Evolutionary conservation across 164 flowering plant species (phyloP).

Genomic region (Chloranthus sessilifolius): DNA sequence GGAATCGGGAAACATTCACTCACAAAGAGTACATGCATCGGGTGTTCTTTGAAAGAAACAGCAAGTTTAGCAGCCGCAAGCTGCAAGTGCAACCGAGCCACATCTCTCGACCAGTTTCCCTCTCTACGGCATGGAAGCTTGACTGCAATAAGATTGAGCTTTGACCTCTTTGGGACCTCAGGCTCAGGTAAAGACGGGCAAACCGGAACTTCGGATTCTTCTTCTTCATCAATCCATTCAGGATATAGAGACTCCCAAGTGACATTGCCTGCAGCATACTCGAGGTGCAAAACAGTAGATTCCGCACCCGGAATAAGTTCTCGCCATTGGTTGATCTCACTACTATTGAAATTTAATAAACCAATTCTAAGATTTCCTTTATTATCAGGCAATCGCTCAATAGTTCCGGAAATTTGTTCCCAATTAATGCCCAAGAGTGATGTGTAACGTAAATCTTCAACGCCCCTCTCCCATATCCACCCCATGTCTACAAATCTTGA

Average conservation of each 20-base stretch:
- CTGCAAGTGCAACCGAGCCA: constrained; percentile 59
- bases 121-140: constrained; percentile 47
- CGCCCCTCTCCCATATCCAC: constrained; percentile 39
- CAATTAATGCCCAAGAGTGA: constrained; percentile 37
- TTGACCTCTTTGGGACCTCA: constrained; percentile 15
- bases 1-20: constrained; percentile 53
- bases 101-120: constrained; percentile 51
- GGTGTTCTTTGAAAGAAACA: constrained; percentile 28
- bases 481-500: constrained; percentile 32
- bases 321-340: constrained; percentile 35
- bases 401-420: constrained; percentile 26
- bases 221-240: constrained; percentile 71
- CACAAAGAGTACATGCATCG: constrained; percentile 39
- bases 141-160: constrained; percentile 45
- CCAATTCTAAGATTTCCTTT: constrained; percentile 29
- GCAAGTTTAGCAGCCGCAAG: constrained; percentile 56
- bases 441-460: constrained; percentile 33
- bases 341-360: constrained; percentile 43
- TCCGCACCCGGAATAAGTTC: constrained; percentile 22
- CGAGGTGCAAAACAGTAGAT: constrained; percentile 30
- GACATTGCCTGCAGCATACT: constrained; percentile 26
- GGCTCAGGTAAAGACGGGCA: constrained; percentile 17
- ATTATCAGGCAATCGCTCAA: constrained; percentile 16
- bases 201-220: constrained; percentile 37
- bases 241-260: constrained; percentile 59